These are phyloP conservation scores for Aspergillus funiculosus DNA, from an alignment of 495 filamentous ascomycete genomes.

Conservation along the genomic window DNA sequence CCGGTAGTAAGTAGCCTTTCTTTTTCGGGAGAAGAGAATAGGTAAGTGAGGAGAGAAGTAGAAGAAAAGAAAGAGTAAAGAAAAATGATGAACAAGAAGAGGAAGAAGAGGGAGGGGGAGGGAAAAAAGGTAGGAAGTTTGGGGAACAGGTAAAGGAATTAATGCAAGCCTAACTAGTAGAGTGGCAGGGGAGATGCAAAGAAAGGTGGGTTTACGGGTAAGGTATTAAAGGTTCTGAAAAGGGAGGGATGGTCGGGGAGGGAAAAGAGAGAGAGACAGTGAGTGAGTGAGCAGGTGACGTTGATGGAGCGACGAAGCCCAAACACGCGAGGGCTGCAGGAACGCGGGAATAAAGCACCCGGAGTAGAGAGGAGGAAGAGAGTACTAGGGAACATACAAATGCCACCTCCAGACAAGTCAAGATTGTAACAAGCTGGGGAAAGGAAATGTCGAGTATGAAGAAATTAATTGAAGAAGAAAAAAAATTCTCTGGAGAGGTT, in stretches of 20 bases:
- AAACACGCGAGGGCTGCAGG: slow-evolving; percentile 32
- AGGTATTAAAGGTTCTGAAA: slow-evolving; percentile 13
- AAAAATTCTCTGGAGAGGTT: slow-evolving; percentile 1
- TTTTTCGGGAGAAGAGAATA: slow-evolving; percentile 5
- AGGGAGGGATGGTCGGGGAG: slow-evolving; percentile 14
- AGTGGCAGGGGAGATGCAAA: slow-evolving; percentile 14
- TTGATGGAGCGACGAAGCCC: slow-evolving; percentile 33
- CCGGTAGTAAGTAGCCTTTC: neutral
- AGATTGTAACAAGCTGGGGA: slow-evolving; percentile 7
- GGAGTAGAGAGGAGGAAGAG: slow-evolving; percentile 17
- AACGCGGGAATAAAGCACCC: slow-evolving; percentile 32
- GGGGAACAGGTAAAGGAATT: slow-evolving; percentile 15
- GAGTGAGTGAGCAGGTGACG: slow-evolving; percentile 28
- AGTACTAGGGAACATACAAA: slow-evolving; percentile 19
- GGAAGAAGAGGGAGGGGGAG: too few species aligned
- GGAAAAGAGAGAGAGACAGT: slow-evolving; percentile 17
- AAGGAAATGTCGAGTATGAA: slow-evolving; percentile 1
- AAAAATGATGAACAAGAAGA: neutral
- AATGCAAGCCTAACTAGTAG: slow-evolving; percentile 15
- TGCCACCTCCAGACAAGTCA: slow-evolving; percentile 12
- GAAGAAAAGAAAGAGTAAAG: slow-evolving; percentile 7
- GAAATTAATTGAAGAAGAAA: slow-evolving; percentile 10
- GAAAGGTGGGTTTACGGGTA: slow-evolving; percentile 16
- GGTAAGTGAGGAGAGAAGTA: slow-evolving; percentile 10
- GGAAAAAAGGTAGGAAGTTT: slow-evolving; percentile 5